Base-by-base conservation (phyloP, 2,329 filamentous ascomycete genomes). In the Pestalotiopsis sp. region DNA sequence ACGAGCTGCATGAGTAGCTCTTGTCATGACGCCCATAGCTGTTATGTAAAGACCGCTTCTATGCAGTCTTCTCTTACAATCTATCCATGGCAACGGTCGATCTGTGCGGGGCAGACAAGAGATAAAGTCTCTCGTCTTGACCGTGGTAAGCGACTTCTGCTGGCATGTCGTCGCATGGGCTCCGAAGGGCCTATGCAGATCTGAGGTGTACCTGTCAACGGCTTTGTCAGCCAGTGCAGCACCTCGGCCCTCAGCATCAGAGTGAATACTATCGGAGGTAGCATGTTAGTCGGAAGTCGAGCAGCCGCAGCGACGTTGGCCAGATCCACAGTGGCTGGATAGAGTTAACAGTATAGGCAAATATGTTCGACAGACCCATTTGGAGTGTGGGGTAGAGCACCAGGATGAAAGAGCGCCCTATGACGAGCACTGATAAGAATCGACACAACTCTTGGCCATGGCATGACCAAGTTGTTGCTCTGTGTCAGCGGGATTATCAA, bases 341-440 rank as follows among this genome's bases (percentile, higher is more conserved):
- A 64, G 38, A 52, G 25, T 49, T 64, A 27, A 49, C 61, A 64
- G 61, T 64, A 64, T 64, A 64, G 61, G 61, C 38, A 36, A 59
- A 27, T 59, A 36, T 36, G 57, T 27, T 27, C 23, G 4, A 59
- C 5, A 27, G 23, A 27, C 23, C 57, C 57, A 45, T 52, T 38
- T 38, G 27, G 27, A 62, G 36, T 62, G 59, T 64, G 61, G 61
- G 61, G 61, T 64, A 64, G 31, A 40, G 14, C 40, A n/a, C 61
- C n/a, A 31, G 61, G 38, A 27, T 64, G 17, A n/a, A 49, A 52
- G 27, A 64, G 20, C 25, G 23, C 40, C 40, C 38, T 52, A 64
- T 64, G 61, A 49, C 61, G 61, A 64, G 61, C 61, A 64, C 61
- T 64, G 61, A 64, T 64, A 64, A 64, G 61, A 64, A 64, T 20